Base-by-base conservation (phyloP, 2,329 filamentous ascomycete species). In the Fusarium oxysporum region DNA sequence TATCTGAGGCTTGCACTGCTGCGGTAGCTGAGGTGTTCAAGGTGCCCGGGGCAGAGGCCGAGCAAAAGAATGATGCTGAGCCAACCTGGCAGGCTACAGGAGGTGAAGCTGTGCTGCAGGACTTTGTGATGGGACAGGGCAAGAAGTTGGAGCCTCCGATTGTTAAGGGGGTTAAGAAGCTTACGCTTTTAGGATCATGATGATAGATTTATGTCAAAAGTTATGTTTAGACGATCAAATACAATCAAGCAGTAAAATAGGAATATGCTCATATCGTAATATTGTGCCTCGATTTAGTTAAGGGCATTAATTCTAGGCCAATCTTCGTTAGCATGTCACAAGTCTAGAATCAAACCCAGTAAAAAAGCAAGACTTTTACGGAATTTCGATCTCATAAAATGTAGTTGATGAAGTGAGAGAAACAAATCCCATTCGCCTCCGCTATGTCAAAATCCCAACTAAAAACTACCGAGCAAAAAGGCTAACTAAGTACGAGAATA, bases 21-120 rank as follows among this genome's bases (percentile, higher is more conserved):
- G 92, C 92, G 47, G 86, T 95, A 21, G 85, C 82, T 14, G 92
- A 97, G 76, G 92, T 97, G 0, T 97, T 93, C 79, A 61, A 55
- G 1, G 58, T 65, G 5, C 47, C 73, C 14, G 64, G 68, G 60
- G 56, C 54, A 17, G 70, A 75, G n/a, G 13, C 13, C 9, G 59
- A 72, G 21, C 71, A 74, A 41, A 64, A 74, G 23, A 75, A 78
- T 14, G 72, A 64, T 2, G 72, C 63, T 12, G 76, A 62, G 51
- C 76, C 57, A 54, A 59, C 70, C 40, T 82, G 76, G 81, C 81
- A 72, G 63, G 83, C 84, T 9, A 82, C 79, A n/a, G 87, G 87
- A 6, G 86, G 84, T 4, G 86, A 88, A 28, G 87, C 85, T 7
- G 88, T 90, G 38, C 75, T 89, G 58, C 82, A 83, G 61, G 87